Base-by-base conservation (phyloP, 495 filamentous ascomycete genomes). In the Diplogelasinospora grovesii region DNA sequence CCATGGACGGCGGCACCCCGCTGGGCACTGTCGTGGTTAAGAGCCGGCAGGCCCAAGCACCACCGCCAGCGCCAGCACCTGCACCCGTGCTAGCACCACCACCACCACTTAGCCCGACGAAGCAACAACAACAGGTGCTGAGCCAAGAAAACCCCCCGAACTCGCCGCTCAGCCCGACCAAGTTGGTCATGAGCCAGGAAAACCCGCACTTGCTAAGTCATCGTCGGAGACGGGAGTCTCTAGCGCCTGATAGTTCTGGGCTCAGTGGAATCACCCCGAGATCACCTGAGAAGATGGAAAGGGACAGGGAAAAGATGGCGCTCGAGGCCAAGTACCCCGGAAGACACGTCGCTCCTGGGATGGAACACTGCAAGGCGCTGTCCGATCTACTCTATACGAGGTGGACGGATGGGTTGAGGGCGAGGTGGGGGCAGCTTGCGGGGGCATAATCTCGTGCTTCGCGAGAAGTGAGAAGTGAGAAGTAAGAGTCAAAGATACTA, bases 361-460 rank as follows among this genome's bases (percentile, higher is more conserved):
- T 95, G 87, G 88, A 95, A 57, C 87, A 95, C 59, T 85, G 83
- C 41, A 87, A 86, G 54, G 79, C 89, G 57, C 65, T 98, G 19
- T 83, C 85, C 8, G 89, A 96, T 64, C 82, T 95, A 20, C 74
- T 98, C 14, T 97, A 95, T 63, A 70, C 78, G 28, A 75, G 90
- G 16, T 98, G 92, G 92, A 73, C 83, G 1, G 86, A 93, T 45
- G 89, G 86, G 10, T 61, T 97, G 53, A 79, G 81, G 51, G 75
- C 71, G 37, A 72, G 90, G 39, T 98, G 90, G 90, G 52, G 49
- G n/a, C 41, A 41, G 6, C 15, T 53, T 16, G 45, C 42, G 2
- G 44, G 49, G 5, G 30, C 36, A n/a, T n/a, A n/a, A n/a, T n/a
- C n/a, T n/a, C n/a, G n/a, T n/a, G n/a, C n/a, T n/a, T n/a, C n/a